Evolutionary conservation across 176 grass and related monocot genomes (phyloP), one percentile per base, ranked within the genome.

Genomic region (Eragrostis curvula): DNA sequence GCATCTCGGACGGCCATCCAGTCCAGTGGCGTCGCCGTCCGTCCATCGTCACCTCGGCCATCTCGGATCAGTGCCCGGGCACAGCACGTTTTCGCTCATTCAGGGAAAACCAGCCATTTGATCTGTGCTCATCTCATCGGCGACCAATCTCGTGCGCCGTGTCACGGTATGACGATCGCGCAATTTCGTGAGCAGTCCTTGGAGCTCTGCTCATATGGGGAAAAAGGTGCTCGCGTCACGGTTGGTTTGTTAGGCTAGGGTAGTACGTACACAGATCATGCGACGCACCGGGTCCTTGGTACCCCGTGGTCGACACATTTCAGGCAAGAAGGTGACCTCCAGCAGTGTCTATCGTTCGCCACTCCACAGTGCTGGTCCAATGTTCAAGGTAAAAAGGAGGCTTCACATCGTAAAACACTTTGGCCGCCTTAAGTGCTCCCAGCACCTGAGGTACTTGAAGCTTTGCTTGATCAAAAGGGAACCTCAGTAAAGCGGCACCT

Each of bases 401-500:
- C 13, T 73, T 84, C 81, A 75, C 81, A 84, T 84, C 60, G 43
- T 27, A 68, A 42, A 43, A 2, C 87, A 68, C 50, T 79, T 84
- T 49, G 81, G 20, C 45, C 32, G n/a, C n/a, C n/a, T n/a, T n/a
- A 68, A 74, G 81, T 74, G 81, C 87, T 74, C 51, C 60, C 75
- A 60, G 75, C 81, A 68, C 74, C 68, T 74, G 58, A 43, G 59
- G 66, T 41, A 78, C 42, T 39, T 58, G 57, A 65, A 66, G 1
- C 61, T 79, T 12, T 20, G 12, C 2, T 36, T 36, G 32, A 36
- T 36, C 32, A 86, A 78, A 80, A 46, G 42, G 53, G 18, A 43
- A 14, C 44, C 66, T 14, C 0, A 21, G 69, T 80, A 74, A 80
- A 86, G 70, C 66, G 39, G 20, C 66, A 78, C 81, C 45, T 18